phyloP scores from a whole-genome alignment of 2,329 filamentous ascomycete species.

The Aspergillus persii region DNA sequence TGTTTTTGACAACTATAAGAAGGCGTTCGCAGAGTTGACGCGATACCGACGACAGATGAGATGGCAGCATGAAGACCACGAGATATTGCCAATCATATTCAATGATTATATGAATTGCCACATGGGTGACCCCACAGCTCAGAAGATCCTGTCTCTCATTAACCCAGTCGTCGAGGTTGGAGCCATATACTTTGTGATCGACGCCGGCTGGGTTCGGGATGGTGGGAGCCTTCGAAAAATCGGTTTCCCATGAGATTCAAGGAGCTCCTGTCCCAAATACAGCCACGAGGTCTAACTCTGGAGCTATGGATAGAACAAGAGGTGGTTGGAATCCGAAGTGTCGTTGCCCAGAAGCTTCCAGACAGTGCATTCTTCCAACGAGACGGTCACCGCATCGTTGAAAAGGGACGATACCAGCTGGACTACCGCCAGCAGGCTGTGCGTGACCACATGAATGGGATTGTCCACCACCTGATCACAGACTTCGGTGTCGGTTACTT shows the following conservation, averaged over 20 bases:
- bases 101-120: constrained; percentile 44
- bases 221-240: constrained; percentile 36
- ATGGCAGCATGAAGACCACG: constrained; percentile 29
- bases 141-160: constrained; percentile 33
- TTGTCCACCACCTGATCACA: constrained; percentile 24
- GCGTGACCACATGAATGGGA: constrained; percentile 18
- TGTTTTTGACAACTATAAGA: constrained; percentile 19
- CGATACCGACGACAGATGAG: constrained; percentile 31
- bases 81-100: constrained; percentile 33
- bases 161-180: constrained; percentile 26
- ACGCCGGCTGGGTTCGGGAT: constrained; percentile 35
- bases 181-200: constrained; percentile 39
- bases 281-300: constrained; percentile 24
- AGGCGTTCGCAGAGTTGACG: constrained; percentile 28
- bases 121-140: constrained; percentile 37
- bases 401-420: constrained; percentile 35
- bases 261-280: constrained; percentile 24
- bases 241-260: constrained; percentile 34
- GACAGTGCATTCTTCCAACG: constrained; percentile 34
- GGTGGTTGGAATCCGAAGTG: constrained; percentile 33
- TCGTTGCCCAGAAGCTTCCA: constrained; percentile 25
- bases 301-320: constrained; percentile 40
- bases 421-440: constrained; percentile 33
- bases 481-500: constrained; percentile 34
- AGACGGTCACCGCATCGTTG: constrained; percentile 29